Evolutionary conservation across 179 eudicot genomes (phyloP), one percentile per base, ranked within the genome.

Genomic region (Amaranthus tricolor): DNA sequence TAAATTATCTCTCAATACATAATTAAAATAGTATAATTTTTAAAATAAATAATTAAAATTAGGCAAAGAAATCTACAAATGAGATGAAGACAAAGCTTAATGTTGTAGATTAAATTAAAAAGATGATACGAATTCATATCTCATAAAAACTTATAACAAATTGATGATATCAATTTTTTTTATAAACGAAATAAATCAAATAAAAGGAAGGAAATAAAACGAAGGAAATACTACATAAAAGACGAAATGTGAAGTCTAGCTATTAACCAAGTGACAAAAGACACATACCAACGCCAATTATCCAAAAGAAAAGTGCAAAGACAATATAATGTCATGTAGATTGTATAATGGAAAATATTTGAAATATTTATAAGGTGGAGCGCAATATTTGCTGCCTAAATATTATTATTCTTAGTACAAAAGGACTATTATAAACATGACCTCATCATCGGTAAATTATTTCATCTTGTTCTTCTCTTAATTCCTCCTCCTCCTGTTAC

Each of bases 321-420:
- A 31, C 40, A 31, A 31, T 31, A 1, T 31, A 31, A 63, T 53
- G 47, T 71, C 58, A 71, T 54, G 54, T 31, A 31, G 40, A n/a
- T 59, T 54, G 74, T 72, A 74, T 73, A 67, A 49, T 53, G 56
- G 58, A 69, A 21, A 77, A 48, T 20, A 59, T n/a, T 68, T 73
- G 51, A 67, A 53, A 40, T 77, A 54, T 76, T 63, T 81, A 67
- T 51, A 80, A 77, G 84, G 80, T 76, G 50, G 80, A 81, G 68
- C 80, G 80, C 67, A 77, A 68, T 81, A 73, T 81, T 81, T 81
- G 84, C 80, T 81, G 80, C 54, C 78, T 77, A 68, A 31, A 59
- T 80, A 81, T 77, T 77, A 77, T 78, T 77, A 62, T 49, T 77
- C 74, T 81, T 74, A 80, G 79, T 76, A 67, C 77, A 72, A 76